Conservation (phyloP, 2,329 filamentous ascomycete genomes). For the Fusarium circinatum region DNA sequence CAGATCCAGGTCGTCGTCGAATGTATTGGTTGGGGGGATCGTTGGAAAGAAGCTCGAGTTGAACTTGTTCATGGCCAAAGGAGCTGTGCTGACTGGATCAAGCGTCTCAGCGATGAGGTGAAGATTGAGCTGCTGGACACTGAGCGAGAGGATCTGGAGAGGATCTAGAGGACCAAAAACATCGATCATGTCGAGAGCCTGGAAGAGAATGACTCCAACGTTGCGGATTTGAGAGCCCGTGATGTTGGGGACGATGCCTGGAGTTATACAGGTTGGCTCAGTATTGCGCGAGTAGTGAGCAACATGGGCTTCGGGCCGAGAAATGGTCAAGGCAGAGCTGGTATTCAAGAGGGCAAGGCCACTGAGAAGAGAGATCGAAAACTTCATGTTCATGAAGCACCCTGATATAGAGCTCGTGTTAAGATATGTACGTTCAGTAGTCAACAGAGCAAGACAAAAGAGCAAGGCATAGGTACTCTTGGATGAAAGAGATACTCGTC, state of each 20-base stretch:
- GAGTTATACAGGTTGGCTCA: conserved; percentile 33
- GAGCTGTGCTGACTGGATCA: conserved; percentile 54
- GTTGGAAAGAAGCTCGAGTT: conserved; percentile 51
- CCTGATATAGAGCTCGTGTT: conserved; percentile 1
- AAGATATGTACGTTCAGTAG: neutral
- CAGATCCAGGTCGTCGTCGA: conserved; percentile 60
- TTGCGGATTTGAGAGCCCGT: conserved; percentile 41
- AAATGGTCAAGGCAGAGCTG: conserved; percentile 11
- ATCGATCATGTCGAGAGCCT: conserved; percentile 57
- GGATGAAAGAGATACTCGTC: neutral
- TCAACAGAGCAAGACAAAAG: neutral
- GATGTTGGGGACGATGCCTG: conserved; percentile 36
- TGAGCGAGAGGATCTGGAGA: conserved; percentile 54
- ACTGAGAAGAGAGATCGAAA: conserved; percentile 25
- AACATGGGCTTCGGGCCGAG: neutral
- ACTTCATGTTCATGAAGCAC: conserved; percentile 26
- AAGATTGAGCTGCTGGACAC: conserved; percentile 51
- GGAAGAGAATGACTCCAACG: conserved; percentile 57
- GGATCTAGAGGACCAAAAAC: conserved; percentile 59
- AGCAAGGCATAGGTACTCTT: neutral
- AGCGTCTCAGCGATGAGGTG: conserved; percentile 54
- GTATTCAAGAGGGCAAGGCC: conserved; percentile 14
- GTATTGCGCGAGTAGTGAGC: neutral
- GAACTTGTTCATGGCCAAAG: conserved; percentile 44
- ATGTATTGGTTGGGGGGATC: conserved; percentile 61